Evolutionary conservation across 2,329 filamentous ascomycete species (phyloP).

Genomic region (Cylindrodendrum hubeiense): DNA sequence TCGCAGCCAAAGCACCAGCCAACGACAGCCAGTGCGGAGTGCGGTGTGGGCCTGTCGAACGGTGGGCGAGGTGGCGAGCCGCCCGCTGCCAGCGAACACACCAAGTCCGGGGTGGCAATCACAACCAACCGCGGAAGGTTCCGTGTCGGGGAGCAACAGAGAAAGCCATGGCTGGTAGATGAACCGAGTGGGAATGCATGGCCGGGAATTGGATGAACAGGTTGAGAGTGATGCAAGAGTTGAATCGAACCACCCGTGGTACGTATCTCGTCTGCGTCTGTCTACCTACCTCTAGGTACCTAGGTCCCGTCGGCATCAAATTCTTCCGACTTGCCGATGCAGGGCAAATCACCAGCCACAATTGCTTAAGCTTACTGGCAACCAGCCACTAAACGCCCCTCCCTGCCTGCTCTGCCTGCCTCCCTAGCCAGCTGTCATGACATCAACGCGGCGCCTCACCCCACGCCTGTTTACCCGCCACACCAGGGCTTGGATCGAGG

Average conservation of each 20-base stretch:
- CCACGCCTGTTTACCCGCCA: slow-evolving; percentile 17
- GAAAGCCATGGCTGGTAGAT: neutral
- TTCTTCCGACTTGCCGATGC: neutral
- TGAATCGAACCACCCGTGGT: neutral
- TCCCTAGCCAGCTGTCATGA: slow-evolving; percentile 22
- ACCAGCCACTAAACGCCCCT: slow-evolving; percentile 7
- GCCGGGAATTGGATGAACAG: neutral
- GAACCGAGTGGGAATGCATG: neutral
- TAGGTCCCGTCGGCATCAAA: neutral
- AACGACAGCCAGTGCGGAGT: neutral
- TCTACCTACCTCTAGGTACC: neutral
- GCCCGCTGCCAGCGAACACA: neutral
- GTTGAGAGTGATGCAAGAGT: neutral
- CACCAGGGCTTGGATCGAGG: slow-evolving; percentile 37
- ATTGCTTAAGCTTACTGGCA: slow-evolving; percentile 6
- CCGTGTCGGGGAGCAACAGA: slow-evolving; percentile 1
- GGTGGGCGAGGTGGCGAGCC: neutral
- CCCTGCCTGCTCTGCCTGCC: too few species aligned
- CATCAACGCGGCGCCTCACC: slow-evolving; percentile 23
- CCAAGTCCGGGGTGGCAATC: slow-evolving; percentile 11
- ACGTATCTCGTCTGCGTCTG: neutral
- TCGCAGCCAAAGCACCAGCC: neutral
- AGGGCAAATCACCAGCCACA: slow-evolving; percentile 10
- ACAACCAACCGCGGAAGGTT: slow-evolving; percentile 2
- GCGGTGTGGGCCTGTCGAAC: neutral